Percentiles rank a stretch among this genome's conserved stretches.
Conservation (phyloP, 1,284 basidiomycete species). For the Ceratobasidium theobromae region DNA sequence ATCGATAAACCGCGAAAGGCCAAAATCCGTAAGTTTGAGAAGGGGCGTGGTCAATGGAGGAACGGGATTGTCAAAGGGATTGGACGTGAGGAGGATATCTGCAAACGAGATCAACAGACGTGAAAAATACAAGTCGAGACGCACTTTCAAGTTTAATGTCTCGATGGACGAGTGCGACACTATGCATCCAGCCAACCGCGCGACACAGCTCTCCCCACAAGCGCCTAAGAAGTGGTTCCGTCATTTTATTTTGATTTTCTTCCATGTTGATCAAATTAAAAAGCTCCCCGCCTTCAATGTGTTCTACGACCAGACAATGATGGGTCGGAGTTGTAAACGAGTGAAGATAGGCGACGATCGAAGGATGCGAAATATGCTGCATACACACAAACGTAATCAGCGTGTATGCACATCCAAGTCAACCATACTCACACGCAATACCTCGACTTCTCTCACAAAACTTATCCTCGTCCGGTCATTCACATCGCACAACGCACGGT, state of each 20-base stretch:
- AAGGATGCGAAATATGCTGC: constrained; percentile 82
- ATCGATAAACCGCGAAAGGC: constrained; percentile 83
- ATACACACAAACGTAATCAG: constrained; percentile 34
- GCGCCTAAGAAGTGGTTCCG: constrained; percentile 64
- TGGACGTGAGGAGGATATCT: constrained; percentile 62
- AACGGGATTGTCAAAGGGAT: constrained; percentile 46
- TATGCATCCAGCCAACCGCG: constrained; percentile 89
- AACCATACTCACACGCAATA: constrained; percentile 61
- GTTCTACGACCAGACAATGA: constrained; percentile 81
- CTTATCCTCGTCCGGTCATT: constrained; percentile 77
- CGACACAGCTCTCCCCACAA: constrained; percentile 80
- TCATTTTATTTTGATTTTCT: constrained; percentile 51
- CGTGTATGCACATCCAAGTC: neutral
- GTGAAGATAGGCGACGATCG: constrained; percentile 72
- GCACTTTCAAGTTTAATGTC: constrained; percentile 94
- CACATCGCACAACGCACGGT: constrained; percentile 54
- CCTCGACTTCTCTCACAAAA: constrained; percentile 85
- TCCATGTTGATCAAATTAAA: constrained; percentile 75
- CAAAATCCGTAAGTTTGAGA: constrained; percentile 89
- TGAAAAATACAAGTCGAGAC: constrained; percentile 43
- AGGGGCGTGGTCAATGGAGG: constrained; percentile 57
- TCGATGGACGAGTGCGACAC: constrained; percentile 82
- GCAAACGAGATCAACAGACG: neutral
- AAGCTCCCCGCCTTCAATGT: constrained; percentile 79
- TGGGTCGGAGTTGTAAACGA: constrained; percentile 74